Evolutionary conservation across 2,329 filamentous ascomycete species (phyloP).

Genomic region (Claviceps lovelessii): DNA sequence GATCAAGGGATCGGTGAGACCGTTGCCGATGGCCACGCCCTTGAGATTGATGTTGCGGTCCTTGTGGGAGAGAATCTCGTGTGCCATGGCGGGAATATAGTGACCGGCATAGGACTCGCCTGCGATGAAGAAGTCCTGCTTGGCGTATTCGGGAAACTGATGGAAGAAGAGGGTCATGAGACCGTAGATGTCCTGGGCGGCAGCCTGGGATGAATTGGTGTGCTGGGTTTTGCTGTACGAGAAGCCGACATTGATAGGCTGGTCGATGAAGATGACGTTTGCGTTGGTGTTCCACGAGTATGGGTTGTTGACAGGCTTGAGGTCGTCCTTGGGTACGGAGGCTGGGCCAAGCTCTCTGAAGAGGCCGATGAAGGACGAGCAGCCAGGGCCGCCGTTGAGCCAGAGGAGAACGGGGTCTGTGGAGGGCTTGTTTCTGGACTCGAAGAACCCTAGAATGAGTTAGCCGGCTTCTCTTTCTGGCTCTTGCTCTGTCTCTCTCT

Average conservation of each 20-base stretch:
- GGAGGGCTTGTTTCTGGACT: constrained; percentile 24
- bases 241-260: constrained; percentile 31
- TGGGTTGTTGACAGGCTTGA: constrained; percentile 32
- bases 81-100: constrained; percentile 85
- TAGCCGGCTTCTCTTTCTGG: neutral
- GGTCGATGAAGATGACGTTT: constrained; percentile 58
- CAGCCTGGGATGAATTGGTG: constrained; percentile 84
- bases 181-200: constrained; percentile 93
- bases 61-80: constrained; percentile 84
- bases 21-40: constrained; percentile 89
- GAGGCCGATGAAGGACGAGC: constrained; percentile 25
- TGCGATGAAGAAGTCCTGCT: constrained; percentile 93
- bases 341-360: constrained; percentile 66
- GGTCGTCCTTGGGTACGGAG: constrained; percentile 37
- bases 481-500: neutral
- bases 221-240: constrained; percentile 44
- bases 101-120: constrained; percentile 91
- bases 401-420: constrained; percentile 39
- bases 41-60: constrained; percentile 96
- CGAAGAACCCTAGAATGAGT: constrained; percentile 37
- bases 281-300: constrained; percentile 49
- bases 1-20: constrained; percentile 79
- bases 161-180: constrained; percentile 96
- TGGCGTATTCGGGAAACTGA: constrained; percentile 87
- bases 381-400: constrained; percentile 25